Percentiles rank a stretch among this genome's conserved stretches.
These are phyloP conservation scores for Tripterygium wilfordii DNA, from an alignment of 177 flowering plant genomes.

Conservation along the genomic window DNA sequence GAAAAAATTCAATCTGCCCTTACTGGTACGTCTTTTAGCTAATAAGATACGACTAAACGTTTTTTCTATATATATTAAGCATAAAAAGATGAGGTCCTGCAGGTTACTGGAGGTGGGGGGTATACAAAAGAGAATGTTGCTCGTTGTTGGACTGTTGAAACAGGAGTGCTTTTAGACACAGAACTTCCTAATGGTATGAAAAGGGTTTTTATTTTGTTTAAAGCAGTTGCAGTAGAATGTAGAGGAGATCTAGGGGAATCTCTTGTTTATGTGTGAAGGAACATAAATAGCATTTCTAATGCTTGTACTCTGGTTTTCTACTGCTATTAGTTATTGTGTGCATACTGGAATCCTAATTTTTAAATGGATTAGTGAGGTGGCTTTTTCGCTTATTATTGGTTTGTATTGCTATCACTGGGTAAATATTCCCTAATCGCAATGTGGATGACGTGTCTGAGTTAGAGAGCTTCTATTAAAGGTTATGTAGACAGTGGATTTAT, in stretches of 20 bases:
- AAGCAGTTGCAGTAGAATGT: not conserved
- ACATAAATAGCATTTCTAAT: not conserved
- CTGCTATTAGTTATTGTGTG: no score
- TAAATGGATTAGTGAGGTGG: no score
- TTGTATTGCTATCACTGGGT: no score
- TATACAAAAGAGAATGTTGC: slow-evolving; percentile 99
- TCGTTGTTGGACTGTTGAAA: slow-evolving; percentile 97
- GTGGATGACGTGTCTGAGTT: no score
- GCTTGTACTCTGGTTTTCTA: no score
- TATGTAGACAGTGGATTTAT: no score
- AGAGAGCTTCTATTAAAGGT: no score
- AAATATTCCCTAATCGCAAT: no score
- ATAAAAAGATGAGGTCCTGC: slow-evolving; percentile 6
- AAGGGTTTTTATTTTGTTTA: not conserved
- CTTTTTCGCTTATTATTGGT: no score
- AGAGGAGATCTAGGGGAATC: not conserved
- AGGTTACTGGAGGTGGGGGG: slow-evolving; percentile 99
- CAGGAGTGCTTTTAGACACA: slow-evolving; percentile 85
- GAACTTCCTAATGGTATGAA: slow-evolving; percentile 85
- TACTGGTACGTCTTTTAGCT: slow-evolving; percentile 54
- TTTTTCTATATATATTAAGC: not conserved
- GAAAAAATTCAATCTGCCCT: slow-evolving; percentile 88
- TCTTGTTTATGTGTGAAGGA: not conserved
- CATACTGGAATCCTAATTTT: no score
- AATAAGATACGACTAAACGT: not conserved